A percentile compares a stretch with the other conserved stretches of the same genome.
These are phyloP conservation scores for Hypericum androsaemum DNA, from an alignment of 345 rosid species.

Conservation along the genomic window DNA sequence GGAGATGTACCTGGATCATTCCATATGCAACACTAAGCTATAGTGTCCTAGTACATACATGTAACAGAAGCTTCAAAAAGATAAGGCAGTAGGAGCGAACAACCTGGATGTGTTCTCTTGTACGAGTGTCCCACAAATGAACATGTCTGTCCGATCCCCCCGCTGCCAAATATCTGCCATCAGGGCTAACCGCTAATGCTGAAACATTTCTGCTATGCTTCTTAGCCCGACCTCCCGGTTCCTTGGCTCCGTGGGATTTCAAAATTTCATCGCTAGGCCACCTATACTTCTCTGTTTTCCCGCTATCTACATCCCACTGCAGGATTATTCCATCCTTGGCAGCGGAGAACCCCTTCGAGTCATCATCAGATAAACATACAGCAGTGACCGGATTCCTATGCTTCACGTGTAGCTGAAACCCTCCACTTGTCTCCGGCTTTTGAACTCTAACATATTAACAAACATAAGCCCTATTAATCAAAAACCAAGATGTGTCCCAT, in stretches of 20 bases:
- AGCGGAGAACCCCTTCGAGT: conserved; percentile 74
- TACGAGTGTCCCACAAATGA: conserved; percentile 94
- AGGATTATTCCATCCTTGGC: conserved; percentile 77
- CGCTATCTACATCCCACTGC: conserved; percentile 81
- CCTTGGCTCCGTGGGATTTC: conserved; percentile 65
- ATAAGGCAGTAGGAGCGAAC: background rate
- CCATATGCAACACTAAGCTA: too few species aligned
- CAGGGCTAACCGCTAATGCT: conserved; percentile 83
- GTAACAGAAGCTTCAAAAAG: too few species aligned
- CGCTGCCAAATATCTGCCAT: conserved; percentile 86
- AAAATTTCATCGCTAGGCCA: conserved; percentile 73
- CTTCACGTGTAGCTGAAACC: conserved; percentile 47
- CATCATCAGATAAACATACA: conserved; percentile 81
- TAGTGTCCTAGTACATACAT: too few species aligned
- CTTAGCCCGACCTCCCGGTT: conserved; percentile 51
- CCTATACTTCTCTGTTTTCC: conserved; percentile 48
- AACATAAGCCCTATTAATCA: conserved; percentile 9
- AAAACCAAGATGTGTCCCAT: background rate
- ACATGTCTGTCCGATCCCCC: conserved; percentile 94
- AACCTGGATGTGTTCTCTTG: conserved; percentile 77
- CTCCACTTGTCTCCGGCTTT: conserved; percentile 41
- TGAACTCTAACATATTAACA: conserved; percentile 44
- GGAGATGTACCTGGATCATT: too few species aligned
- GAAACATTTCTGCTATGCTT: conserved; percentile 69
- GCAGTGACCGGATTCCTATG: conserved; percentile 74